Evolutionary conservation across 129 eudicot genomes (phyloP), one percentile per base, ranked within the genome.

Genomic region (Arctium minus): DNA sequence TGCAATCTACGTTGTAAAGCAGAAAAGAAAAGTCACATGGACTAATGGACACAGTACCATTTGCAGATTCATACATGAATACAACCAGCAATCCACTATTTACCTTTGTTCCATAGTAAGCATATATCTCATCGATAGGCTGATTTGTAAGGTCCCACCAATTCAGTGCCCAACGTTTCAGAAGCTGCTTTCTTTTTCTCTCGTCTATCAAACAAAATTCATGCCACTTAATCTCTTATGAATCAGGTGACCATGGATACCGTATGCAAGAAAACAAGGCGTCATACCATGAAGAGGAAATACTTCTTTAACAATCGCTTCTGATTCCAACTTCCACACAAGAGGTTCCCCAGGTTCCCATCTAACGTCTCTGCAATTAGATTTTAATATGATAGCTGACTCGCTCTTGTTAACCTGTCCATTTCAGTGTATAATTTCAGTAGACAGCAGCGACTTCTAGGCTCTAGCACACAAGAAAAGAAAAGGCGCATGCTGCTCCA

Each of bases 71-170:
- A 31, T n/a, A 76, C 15, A 64, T 12, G 18, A 22, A 65, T 39
- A 71, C 35, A 31, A 29, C 74, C 70, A 74, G 32, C 56, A 70
- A 73, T n/a, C 11, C 70, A 80, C 56, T 42, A 71, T 81, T 76
- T 82, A 91, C 99, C 98, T 96, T 96, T 22, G 88, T 85, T 73
- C 99, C 98, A 80, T 89, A 96, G 82, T 96, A 96, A 5, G 88
- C 85, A 78, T 93, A 90, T 53, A 96, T 88, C 79, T 96, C 98
- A 80, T 96, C 98, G 69, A 93, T 87, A 60, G 99, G 99, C 86
- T 96, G 99, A 70, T 82, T 80, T 67, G 98, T 91, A 77, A 91
- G 77, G 81, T 91, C 95, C 89, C 91, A 70, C 90, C 93, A 96
- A 87, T 93, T 93, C 74, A 93, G 68, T 38, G 99, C 99, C 99